These are phyloP conservation scores for Xylaria nigripes DNA, from an alignment of 495 filamentous ascomycete genomes.

Conservation along the genomic window DNA sequence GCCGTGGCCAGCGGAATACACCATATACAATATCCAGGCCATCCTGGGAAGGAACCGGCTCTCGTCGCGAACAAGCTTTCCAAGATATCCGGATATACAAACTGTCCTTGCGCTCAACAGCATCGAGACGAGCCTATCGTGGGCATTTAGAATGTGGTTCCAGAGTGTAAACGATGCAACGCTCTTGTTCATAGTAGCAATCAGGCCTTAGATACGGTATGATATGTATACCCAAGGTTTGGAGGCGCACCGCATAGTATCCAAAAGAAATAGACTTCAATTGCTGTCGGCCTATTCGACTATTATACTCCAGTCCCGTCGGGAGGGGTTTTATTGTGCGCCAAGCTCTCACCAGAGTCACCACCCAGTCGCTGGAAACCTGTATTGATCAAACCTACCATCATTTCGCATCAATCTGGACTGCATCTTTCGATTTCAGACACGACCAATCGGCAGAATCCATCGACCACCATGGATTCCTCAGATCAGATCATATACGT, in stretches of 20 bases:
- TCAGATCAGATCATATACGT: constrained; percentile 3
- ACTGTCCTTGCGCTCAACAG: not conserved
- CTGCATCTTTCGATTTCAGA: not conserved
- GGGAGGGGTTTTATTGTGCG: not conserved
- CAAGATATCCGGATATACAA: not conserved
- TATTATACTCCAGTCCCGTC: not conserved
- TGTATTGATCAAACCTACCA: not conserved
- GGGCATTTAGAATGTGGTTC: too few species aligned
- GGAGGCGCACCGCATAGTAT: not conserved
- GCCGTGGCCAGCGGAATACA: not conserved
- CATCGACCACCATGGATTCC: not conserved
- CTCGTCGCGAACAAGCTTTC: not conserved
- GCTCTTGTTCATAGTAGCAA: not conserved
- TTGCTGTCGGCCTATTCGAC: not conserved
- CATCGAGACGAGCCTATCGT: not conserved
- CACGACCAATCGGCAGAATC: not conserved
- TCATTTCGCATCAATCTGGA: not conserved
- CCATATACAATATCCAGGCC: not conserved
- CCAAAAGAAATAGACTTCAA: not conserved
- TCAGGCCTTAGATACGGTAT: not conserved
- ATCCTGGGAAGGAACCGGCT: not conserved
- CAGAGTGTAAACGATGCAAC: too few species aligned
- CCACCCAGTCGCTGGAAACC: not conserved
- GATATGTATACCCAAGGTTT: not conserved
- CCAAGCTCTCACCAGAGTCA: too few species aligned